Evolutionary conservation across 23 red algal species (phyloP), one percentile per base, ranked within the genome.

Genomic region (Gracilaria caudata): DNA sequence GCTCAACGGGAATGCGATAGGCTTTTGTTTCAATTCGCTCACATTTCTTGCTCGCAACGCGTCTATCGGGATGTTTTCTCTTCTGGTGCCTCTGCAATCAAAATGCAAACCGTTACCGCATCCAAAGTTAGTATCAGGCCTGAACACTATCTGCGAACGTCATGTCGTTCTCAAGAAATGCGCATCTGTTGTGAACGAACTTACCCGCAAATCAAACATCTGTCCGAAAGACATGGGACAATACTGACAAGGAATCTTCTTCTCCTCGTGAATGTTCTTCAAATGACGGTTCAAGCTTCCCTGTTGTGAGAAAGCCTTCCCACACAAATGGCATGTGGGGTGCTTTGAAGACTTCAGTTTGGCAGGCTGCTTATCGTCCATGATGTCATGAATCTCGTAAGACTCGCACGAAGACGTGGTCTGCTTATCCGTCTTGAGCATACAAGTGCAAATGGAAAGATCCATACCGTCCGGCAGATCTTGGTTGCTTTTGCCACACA

Each of bases 201-300:
- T 77, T 89, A 89, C 85, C 73, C 72, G 68, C 23, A 89, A 56
- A 79, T 89, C 85, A 79, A 89, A 89, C 85, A 89, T 89, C 55
- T 89, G 85, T 35, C 85, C 85, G 29, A 89, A 89, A 51, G 85
- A 64, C 85, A 89, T 78, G 40, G 34, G 43, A 21, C 85, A 89
- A 49, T 78, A 89, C 23, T 89, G 72, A 45, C 85, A 89, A 0
- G 73, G 85, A 78, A 89, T 89, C 68, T 89, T 89, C 54, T 66
- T 78, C 41, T 89, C 72, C 29, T 89, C 71, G 35, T 89, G 85
- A 78, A 89, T 78, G 32, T 89, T 89, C 51, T 76, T 89, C 71
- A 89, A 38, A 44, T 89, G 85, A 32, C 85, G 44, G 74, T 89
- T 89, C 34, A 89, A 54, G 45, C 85, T 89, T 40, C 85, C 85